Conservation (phyloP, 2,329 filamentous ascomycete genomes). For the Apiospora arundinis region DNA sequence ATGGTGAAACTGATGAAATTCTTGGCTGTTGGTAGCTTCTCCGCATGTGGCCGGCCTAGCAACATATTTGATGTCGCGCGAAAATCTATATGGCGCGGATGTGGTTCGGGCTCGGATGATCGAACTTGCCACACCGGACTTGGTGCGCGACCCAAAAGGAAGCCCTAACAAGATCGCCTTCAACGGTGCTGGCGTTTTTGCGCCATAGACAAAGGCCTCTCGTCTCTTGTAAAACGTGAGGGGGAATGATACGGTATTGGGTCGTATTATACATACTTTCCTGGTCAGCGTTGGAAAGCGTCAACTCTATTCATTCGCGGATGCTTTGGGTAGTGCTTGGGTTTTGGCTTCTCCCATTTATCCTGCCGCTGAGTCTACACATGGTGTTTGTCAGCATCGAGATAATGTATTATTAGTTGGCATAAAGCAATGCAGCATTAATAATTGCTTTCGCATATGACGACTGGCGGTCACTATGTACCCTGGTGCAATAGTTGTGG, state of each 20-base stretch:
- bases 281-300: not conserved
- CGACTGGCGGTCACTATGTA: not conserved
- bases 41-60: constrained; percentile 37
- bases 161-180: constrained; percentile 37
- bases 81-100: constrained; percentile 29
- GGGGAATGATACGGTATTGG: not conserved
- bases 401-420: not conserved
- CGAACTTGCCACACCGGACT: constrained; percentile 31
- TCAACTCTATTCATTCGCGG: not conserved
- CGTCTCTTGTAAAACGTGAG: not conserved
- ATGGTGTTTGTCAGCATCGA: not conserved
- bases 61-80: constrained; percentile 35
- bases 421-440: not conserved
- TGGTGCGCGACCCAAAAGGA: constrained; percentile 32
- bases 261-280: not conserved
- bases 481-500: not conserved
- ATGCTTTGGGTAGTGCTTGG: not conserved
- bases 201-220: not conserved
- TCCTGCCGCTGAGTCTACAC: not conserved
- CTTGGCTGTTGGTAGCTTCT: constrained; percentile 24
- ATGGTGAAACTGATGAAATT: not conserved
- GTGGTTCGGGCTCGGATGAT: constrained; percentile 29
- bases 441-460: not conserved
- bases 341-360: not conserved
- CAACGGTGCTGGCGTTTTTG: constrained; percentile 31